Base-by-base conservation (phyloP, 2,329 filamentous ascomycete genomes). In the Colletotrichum sp. region DNA sequence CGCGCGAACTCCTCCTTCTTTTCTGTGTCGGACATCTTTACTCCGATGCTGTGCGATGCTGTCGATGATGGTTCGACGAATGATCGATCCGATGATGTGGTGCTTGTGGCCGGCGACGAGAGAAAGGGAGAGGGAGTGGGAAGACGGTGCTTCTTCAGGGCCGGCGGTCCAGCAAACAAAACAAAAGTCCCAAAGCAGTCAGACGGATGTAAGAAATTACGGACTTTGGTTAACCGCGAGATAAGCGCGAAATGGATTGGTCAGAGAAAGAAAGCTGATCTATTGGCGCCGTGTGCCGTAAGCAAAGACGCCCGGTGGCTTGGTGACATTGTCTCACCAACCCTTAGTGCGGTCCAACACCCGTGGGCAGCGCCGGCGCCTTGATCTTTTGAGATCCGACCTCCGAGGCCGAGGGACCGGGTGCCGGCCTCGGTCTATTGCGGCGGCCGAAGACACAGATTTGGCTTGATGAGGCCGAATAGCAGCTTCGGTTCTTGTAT, bases 211-310 rank as follows among this genome's bases (percentile, higher is more conserved):
- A n/a, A 18, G 57, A 32, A 60, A 60, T 28, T 28, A 60, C 57
- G 57, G 57, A 60, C 57, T 60, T 60, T 60, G 57, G 26, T n/a
- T 28, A 60, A 60, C 57, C 57, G 57, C 57, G 57, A 60, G 57
- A 60, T 32, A 60, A 60, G 57, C 57, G 57, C 57, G 57, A 60
- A 60, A 32, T 60, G 57, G 30, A 32, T 28, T 60, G 57, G 57
- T 28, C 57, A 21, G 57, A 60, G 57, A 30, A 60, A 60, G 26
- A 32, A 60, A 60, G 57, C 16, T 28, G 57, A 32, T 28, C 57
- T 5, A 60, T 60, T 60, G 57, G 57, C 30, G 12, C 26, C 26
- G 13, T 60, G 26, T 18, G 26, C 57, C 24, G 26, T 60, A 60
- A 60, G 57, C 57, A 60, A 32, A 60, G 57, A 60, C 30, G 57